Percentiles rank a stretch among this genome's conserved stretches.
Conservation (phyloP, 164 flowering plant genomes). For the Euptelea pleiosperma region DNA sequence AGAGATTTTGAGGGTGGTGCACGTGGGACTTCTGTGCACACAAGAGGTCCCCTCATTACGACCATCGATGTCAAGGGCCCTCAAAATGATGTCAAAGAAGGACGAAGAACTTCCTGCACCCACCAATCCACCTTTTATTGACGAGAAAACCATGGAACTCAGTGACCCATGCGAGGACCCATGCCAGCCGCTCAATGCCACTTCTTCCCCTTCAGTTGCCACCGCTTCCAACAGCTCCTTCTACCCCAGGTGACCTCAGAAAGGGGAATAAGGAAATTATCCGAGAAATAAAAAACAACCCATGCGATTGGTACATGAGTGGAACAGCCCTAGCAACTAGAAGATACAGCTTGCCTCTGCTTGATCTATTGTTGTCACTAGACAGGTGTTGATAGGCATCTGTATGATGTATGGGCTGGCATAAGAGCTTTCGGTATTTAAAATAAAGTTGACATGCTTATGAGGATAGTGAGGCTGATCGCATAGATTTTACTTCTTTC, state of each 20-base stretch:
- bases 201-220: constrained; percentile 42
- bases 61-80: constrained; percentile 72
- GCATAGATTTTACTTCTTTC: no score
- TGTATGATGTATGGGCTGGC: no score
- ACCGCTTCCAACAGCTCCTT: constrained; percentile 51
- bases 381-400: no score
- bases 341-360: no score
- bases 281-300: no score
- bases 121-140: constrained; percentile 69
- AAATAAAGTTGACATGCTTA: no score
- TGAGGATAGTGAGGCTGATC: no score
- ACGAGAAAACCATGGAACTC: constrained; percentile 59
- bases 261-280: background rate
- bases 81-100: constrained; percentile 56
- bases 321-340: no score
- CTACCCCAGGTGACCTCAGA: constrained; percentile 56
- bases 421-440: background rate
- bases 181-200: constrained; percentile 24
- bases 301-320: no score
- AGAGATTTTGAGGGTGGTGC: constrained; percentile 57
- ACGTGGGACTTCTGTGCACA: constrained; percentile 79
- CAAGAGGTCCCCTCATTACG: constrained; percentile 69
- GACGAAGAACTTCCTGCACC: constrained; percentile 67
- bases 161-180: constrained; percentile 40
- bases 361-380: no score